Evolutionary conservation across 768 basidiomycete genomes (phyloP), one percentile per base, ranked within the genome.

Genomic region (Phanerodontia chrysosporium): DNA sequence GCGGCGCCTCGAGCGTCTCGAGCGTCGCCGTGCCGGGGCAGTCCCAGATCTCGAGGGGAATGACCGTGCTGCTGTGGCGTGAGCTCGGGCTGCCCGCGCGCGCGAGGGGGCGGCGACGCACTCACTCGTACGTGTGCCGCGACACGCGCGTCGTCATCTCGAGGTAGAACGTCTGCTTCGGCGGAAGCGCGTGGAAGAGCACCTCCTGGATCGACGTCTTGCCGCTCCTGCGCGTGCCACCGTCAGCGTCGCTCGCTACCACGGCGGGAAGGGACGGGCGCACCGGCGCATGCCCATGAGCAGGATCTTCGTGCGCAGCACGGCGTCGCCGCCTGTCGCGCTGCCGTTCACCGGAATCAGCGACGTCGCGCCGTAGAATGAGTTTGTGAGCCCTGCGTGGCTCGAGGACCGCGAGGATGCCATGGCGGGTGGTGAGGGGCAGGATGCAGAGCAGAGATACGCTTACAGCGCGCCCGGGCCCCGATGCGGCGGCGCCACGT

Each of bases 11-110:
- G 12, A 96, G 80, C n/a, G 85, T 82, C 24, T 93, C 89, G 13
- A 89, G 82, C 3, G 92, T 86, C 57, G 86, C 83, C 60, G 88
- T 92, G 25, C 90, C 91, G 0, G 95, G 96, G 65, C 93, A 92
- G 68, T 97, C 95, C 93, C 93, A 97, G 69, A 98, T 85, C 70
- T 97, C 92, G 36, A 98, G 82, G 0, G 94, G 92, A 61, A 97
- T 86, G 62, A 96, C 85, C 44, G 94, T 89, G 73, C 95, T 97
- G 71, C 48, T 62, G 58, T 24, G 42, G 25, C 16, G 16, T 35
- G 30, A 14, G 18, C 29, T 8, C 14, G n/a, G 56, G 48, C 57
- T 49, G 58, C 55, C 29, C 51, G 48, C 51, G 39, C 45, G 58
- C 57, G 58, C 54, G 28, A 58, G 48, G 36, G 29, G 58, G 28